Base-by-base conservation (phyloP, 176 grass and related monocot genomes). In the Oryza nivara region DNA sequence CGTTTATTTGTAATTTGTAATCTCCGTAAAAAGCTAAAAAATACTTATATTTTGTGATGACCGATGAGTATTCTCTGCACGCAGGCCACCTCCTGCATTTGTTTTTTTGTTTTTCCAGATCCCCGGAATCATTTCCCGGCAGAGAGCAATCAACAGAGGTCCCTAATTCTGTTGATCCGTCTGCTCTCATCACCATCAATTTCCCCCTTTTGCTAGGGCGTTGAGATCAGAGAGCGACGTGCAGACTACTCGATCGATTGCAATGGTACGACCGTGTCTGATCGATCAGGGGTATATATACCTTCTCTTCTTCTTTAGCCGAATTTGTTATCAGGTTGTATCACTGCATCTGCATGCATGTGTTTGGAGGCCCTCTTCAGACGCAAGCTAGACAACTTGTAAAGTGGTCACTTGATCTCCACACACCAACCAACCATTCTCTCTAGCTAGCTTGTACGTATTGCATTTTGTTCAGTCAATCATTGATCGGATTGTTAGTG, bases 221-320 rank as follows among this genome's bases (percentile, higher is more conserved):
- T 43, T 69, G 41, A 17, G 65, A 32, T 89, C 51, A 52, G 72
- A 85, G 25, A 86, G 78, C 6, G 72, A 89, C 30, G 72, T 9
- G 19, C 11, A 23, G 69, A 47, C 46, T 44, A 9, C 65, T 70
- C 6, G n/a, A 63, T 63, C 65, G 16, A 20, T 49, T 7, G 19
- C 38, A 67, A 38, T 40, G 71, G 19, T 67, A 11, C 40, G 11
- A 48, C 30, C 30, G 82, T 54, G 82, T 54, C 58, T 56, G 63
- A 68, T 83, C 60, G 16, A 19, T 63, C 8, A 63, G 15, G 15
- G 44, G 16, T 44, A 56, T 7, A 17, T 44, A 68, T 7, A 17
- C 46, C 25, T 46, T 14, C 70, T 67, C 61, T 67, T 63, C 20
- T 63, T 63, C 25, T 17, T 16, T 22, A 63, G 23, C 23, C 36